Evolutionary conservation across 805 yeast genomes (phyloP), one percentile per base, ranked within the genome.

Genomic region (Candida tibetensis): DNA sequence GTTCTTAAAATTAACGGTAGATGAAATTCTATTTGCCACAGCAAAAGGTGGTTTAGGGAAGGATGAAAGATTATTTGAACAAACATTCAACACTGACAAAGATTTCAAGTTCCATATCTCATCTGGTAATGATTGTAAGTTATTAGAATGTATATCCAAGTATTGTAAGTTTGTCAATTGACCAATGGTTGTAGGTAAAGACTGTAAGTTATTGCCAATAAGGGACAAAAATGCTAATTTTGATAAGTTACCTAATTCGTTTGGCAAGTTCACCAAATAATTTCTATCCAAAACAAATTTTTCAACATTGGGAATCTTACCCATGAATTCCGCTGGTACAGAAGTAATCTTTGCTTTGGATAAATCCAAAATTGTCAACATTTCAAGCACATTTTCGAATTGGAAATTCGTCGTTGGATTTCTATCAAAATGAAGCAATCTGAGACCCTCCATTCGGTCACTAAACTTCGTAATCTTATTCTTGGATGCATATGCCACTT

Each of bases 61-160:
- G 0, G 71, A 52, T 22, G 77, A 77, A 19, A 85, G 63, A 46
- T 81, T 66, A 50, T 88, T 88, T 0, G 95, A 84, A 0, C 95
- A 80, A 1, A 83, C 70, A 58, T 88, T 88, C 45, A 88, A 66
- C 4, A 63, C 58, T 4, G 76, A 70, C 47, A 85, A 69, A 4
- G 78, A 74, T 28, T 58, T 60, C 51, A 86, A 60, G 36, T 73
- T 64, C 84, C 90, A 85, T 23, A 85, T 71, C 15, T 79, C 83
- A 19, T 73, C 72, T 0, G 88, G 85, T 19, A 91, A 64, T 5
- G 66, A 57, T 47, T 86, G 81, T 47, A 91, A 68, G 53, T 89
- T 89, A 60, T 91, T 91, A 30, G 85, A 77, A 60, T 91, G 96
- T 30, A 88, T 62, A 58, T 91, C 96, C 39, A 91, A 66, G 32